Percentiles rank a stretch among this genome's conserved stretches.
Evolutionary conservation across 331 rosid species (phyloP).

Genomic region (Quercus phellos): DNA sequence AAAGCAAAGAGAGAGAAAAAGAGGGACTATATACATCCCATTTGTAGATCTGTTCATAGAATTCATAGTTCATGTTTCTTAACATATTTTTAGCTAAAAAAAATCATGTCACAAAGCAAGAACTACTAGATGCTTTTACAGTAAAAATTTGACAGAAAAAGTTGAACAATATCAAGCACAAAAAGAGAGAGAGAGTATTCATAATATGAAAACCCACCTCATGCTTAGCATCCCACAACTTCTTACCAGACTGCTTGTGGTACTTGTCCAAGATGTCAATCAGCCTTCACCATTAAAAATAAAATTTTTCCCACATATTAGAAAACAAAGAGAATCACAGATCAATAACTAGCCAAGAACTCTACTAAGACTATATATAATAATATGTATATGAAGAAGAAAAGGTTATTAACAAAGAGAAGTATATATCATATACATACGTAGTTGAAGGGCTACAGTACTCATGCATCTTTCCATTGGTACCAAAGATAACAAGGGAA

Average conservation of each 20-base stretch:
- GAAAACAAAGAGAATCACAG: not conserved
- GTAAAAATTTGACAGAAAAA: not conserved
- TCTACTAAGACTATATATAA: no score
- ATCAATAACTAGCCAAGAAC: not conserved
- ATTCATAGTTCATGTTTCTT: conserved; percentile 28
- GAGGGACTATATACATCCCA: conserved; percentile 26
- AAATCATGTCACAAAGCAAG: conserved; percentile 13
- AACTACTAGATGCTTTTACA: not conserved
- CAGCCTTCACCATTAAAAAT: conserved; percentile 41
- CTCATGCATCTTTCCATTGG: conserved; percentile 66
- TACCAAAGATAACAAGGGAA: conserved; percentile 56
- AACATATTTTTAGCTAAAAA: conserved; percentile 44
- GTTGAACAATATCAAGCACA: not conserved
- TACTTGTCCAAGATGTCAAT: conserved; percentile 54
- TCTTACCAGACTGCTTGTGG: conserved; percentile 61
- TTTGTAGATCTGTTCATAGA: conserved; percentile 64
- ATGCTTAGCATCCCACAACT: conserved; percentile 88
- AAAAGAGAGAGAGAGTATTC: not conserved
- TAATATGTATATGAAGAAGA: no score
- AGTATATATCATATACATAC: conserved; percentile 26
- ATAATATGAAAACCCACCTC: conserved; percentile 45
- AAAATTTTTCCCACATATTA: not conserved
- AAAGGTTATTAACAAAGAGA: not conserved
- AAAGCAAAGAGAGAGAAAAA: not conserved
- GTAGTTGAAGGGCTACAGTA: conserved; percentile 61